Conservation (phyloP, 1,284 basidiomycete genomes). For the Phaffia rhodozyma region DNA sequence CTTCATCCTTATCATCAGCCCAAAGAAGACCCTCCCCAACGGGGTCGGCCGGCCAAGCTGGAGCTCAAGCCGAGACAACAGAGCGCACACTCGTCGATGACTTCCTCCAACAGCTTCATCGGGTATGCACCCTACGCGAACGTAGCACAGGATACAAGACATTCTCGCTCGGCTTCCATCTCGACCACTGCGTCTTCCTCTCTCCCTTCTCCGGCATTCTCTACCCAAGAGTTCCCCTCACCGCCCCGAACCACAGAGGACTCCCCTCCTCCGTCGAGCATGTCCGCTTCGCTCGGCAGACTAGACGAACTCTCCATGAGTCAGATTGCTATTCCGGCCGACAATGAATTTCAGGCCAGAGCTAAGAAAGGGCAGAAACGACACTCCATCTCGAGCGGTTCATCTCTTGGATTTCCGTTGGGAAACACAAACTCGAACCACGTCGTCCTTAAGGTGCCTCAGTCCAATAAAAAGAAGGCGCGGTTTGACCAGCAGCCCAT, state of each 20-base stretch:
- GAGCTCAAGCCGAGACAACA: too few species aligned
- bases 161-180: conserved; percentile 9
- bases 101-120: too few species aligned
- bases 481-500: conserved; percentile 5
- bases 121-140: too few species aligned
- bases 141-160: not conserved
- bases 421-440: conserved; percentile 6
- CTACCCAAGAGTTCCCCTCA: conserved; percentile 6
- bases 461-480: conserved; percentile 13
- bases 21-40: too few species aligned
- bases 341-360: not conserved
- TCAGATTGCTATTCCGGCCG: not conserved
- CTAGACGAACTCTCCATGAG: conserved; percentile 12
- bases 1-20: too few species aligned
- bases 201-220: conserved; percentile 5
- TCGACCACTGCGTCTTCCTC: conserved; percentile 11
- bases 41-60: too few species aligned
- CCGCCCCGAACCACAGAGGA: conserved; percentile 1
- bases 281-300: conserved; percentile 17
- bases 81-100: too few species aligned
- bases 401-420: conserved; percentile 11
- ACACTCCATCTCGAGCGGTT: conserved; percentile 17
- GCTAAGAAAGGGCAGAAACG: conserved; percentile 17
- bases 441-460: conserved; percentile 9
- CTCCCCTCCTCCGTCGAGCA: conserved; percentile 8